phyloP scores from a whole-genome alignment of 148 eudicot species.

The Pouteria glomerata region DNA sequence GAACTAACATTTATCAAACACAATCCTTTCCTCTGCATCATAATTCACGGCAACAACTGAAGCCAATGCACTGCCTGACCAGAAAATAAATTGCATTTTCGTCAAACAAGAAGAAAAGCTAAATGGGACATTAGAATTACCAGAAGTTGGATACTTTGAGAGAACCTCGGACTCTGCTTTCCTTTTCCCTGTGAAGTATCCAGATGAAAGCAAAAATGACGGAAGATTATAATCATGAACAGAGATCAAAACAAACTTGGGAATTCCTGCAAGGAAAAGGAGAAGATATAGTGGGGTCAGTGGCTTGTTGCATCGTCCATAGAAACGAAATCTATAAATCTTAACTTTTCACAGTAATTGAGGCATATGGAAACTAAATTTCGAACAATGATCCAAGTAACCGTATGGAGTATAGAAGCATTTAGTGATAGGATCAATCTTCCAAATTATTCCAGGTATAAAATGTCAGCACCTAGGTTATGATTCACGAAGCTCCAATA shows the following conservation, averaged over 20 bases:
- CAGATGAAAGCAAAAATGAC: constrained; percentile 68
- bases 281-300: neutral
- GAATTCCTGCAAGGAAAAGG: constrained; percentile 56
- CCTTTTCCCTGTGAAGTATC: constrained; percentile 91
- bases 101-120: neutral
- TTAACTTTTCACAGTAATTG: neutral
- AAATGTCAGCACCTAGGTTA: neutral
- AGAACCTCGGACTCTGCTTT: constrained; percentile 97
- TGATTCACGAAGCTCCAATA: neutral
- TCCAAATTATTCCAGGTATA: neutral
- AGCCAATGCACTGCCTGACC: neutral
- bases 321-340: neutral
- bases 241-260: constrained; percentile 85
- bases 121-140: constrained; percentile 27
- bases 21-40: neutral
- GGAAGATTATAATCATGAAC: constrained; percentile 97
- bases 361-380: neutral
- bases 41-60: neutral
- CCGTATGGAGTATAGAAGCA: neutral
- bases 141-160: constrained; percentile 75
- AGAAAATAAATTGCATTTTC: neutral
- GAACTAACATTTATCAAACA: neutral
- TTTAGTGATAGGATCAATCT: neutral
- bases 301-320: neutral
- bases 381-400: neutral